Conservation (phyloP, 345 rosid genomes). For the Euphorbia peplus region DNA sequence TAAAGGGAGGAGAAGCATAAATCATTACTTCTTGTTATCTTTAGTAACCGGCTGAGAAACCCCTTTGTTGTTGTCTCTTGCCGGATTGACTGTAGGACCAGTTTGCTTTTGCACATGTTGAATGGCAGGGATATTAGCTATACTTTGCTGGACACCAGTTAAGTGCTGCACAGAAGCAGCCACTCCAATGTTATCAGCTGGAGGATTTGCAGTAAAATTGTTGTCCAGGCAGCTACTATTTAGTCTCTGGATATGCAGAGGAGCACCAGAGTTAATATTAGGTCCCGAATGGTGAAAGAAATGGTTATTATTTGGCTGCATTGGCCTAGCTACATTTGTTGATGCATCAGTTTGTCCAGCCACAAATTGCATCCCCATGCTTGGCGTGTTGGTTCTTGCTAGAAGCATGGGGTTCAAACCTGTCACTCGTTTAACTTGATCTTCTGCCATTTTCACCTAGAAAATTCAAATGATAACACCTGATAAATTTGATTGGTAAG, state of each 20-base stretch:
- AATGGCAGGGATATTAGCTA: slow-evolving; percentile 18
- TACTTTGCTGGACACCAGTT: slow-evolving; percentile 18
- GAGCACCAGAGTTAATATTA: slow-evolving; percentile 25
- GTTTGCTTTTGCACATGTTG: slow-evolving; percentile 18
- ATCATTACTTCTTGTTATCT: slow-evolving; percentile 23
- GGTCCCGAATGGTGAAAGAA: slow-evolving; percentile 43
- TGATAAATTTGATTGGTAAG: slow-evolving; percentile 10
- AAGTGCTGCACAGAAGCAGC: slow-evolving; percentile 19
- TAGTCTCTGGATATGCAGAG: slow-evolving; percentile 29
- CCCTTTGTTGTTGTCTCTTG: slow-evolving; percentile 25
- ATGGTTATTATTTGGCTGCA: slow-evolving; percentile 38
- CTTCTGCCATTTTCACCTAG: slow-evolving; percentile 99
- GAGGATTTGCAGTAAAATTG: slow-evolving; percentile 10
- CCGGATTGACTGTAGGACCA: slow-evolving; percentile 10
- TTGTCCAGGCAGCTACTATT: slow-evolving; percentile 26
- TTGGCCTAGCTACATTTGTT: slow-evolving; percentile 13
- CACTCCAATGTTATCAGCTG: slow-evolving; percentile 18
- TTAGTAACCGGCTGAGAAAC: slow-evolving; percentile 20
- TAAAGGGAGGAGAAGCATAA: slow-evolving; percentile 4
- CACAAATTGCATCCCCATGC: slow-evolving; percentile 19
- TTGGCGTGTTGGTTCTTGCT: slow-evolving; percentile 39
- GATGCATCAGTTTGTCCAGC: slow-evolving; percentile 17
- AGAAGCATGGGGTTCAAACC: slow-evolving; percentile 75
- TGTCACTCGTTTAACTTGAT: slow-evolving; percentile 81
- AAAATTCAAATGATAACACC: slow-evolving; percentile 26